These are phyloP conservation scores for Trichoderma parareesei DNA, from an alignment of 495 filamentous ascomycete genomes.

Conservation along the genomic window DNA sequence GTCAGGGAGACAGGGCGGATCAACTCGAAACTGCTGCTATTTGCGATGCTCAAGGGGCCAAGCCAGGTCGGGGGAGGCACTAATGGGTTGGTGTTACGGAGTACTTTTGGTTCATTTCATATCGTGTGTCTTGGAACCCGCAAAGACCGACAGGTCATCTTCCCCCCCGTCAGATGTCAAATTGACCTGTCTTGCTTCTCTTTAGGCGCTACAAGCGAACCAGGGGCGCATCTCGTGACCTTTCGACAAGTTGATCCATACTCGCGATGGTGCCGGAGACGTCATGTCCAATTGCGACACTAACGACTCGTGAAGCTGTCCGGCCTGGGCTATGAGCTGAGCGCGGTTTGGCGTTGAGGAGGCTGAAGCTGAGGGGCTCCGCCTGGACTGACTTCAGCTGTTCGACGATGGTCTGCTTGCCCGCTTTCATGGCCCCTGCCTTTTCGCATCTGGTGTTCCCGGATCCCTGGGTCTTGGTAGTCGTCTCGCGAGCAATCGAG, in stretches of 20 bases:
- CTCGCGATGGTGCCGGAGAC: not conserved
- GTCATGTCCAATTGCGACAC: not conserved
- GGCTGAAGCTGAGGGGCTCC: not conserved
- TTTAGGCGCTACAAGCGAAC: not conserved
- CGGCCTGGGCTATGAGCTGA: not conserved
- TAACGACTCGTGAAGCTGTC: not conserved
- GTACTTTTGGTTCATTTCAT: not conserved
- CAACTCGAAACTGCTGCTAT: not conserved
- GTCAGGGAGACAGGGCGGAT: not conserved
- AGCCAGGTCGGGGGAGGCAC: not conserved
- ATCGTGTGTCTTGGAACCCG: not conserved
- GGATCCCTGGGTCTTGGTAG: constrained; percentile 4
- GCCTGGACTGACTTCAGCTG: constrained; percentile 2
- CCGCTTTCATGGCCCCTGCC: not conserved
- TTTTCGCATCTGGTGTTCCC: not conserved
- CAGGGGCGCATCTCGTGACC: constrained; percentile 9
- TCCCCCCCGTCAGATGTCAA: not conserved
- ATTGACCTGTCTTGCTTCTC: constrained; percentile 3
- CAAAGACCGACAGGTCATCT: not conserved
- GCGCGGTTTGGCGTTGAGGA: constrained; percentile 6
- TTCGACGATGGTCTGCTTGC: not conserved
- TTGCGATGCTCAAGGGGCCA: not conserved
- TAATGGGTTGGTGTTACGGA: not conserved
- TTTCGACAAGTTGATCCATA: not conserved
- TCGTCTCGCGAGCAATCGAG: not conserved